Evolutionary conservation across 2,329 filamentous ascomycete genomes (phyloP).

Genomic region (Berkeleyomyces rouxiae): DNA sequence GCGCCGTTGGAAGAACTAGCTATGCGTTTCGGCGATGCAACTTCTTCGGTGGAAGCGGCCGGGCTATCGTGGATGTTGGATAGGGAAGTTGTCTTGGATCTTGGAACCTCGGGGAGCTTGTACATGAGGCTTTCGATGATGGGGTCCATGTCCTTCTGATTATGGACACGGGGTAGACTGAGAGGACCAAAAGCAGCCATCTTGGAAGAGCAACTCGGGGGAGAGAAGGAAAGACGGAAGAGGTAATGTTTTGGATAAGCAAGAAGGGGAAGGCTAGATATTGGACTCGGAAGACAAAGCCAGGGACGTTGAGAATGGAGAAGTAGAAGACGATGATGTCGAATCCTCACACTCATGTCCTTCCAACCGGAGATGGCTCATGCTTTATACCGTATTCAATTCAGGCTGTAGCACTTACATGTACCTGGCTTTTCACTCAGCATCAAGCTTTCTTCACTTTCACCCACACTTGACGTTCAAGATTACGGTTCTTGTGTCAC

Average conservation of each 20-base stretch:
- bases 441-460: too few species aligned
- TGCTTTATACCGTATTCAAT: too few species aligned
- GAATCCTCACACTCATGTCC: neutral
- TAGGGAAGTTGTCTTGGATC: neutral
- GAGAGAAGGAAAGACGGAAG: neutral
- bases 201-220: neutral
- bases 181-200: slow-evolving; percentile 12
- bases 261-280: neutral
- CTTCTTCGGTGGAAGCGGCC: neutral
- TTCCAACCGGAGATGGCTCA: too few species aligned
- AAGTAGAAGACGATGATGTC: neutral
- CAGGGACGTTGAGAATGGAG: neutral
- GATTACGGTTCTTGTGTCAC: too few species aligned
- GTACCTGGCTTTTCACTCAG: too few species aligned
- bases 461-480: too few species aligned
- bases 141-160: slow-evolving; percentile 15
- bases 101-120: slow-evolving; percentile 8
- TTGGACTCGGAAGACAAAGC: neutral
- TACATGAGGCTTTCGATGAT: slow-evolving; percentile 16
- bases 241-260: neutral
- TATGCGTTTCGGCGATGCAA: neutral
- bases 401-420: too few species aligned
- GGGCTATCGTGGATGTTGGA: neutral
- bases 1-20: neutral
- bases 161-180: slow-evolving; percentile 11